A percentile compares a stretch with the other conserved stretches of the same genome.
Conservation (phyloP, 129 eudicot genomes). For the Gnaphalium uliginosum region DNA sequence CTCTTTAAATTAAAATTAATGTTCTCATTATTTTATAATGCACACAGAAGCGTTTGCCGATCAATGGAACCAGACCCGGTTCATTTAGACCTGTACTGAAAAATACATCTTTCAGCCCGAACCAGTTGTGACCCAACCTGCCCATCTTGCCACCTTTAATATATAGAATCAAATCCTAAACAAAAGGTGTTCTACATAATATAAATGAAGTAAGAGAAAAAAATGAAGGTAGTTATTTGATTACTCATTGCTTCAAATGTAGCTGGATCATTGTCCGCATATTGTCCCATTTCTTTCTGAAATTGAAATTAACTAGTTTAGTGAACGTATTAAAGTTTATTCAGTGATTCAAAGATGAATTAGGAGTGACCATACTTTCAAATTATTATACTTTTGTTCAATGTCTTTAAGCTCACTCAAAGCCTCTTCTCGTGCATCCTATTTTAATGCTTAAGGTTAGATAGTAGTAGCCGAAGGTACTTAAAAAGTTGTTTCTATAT, state of each 20-base stretch:
- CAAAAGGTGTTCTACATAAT: slow-evolving; percentile 10
- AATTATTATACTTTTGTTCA: slow-evolving; percentile 64
- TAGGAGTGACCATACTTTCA: slow-evolving; percentile 56
- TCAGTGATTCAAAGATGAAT: slow-evolving; percentile 16
- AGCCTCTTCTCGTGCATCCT: slow-evolving; percentile 95
- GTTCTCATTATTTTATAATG: neutral
- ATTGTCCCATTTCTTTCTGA: slow-evolving; percentile 82
- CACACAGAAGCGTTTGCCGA: neutral
- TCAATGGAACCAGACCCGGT: neutral
- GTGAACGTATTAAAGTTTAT: neutral
- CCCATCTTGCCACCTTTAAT: neutral
- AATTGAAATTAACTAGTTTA: slow-evolving; percentile 16
- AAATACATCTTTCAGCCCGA: neutral
- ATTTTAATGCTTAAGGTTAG: slow-evolving; percentile 10
- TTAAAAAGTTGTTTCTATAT: no score
- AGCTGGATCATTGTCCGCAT: slow-evolving; percentile 97
- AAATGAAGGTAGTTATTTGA: slow-evolving; percentile 23
- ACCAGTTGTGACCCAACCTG: neutral
- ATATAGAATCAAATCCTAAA: neutral
- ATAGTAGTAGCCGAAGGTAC: neutral
- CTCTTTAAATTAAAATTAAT: neutral
- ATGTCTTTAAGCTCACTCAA: slow-evolving; percentile 62
- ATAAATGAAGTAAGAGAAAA: neutral
- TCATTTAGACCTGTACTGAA: neutral
- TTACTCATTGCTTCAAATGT: slow-evolving; percentile 88